phyloP scores from a whole-genome alignment of 129 eudicot genomes.

The Centella asiatica region DNA sequence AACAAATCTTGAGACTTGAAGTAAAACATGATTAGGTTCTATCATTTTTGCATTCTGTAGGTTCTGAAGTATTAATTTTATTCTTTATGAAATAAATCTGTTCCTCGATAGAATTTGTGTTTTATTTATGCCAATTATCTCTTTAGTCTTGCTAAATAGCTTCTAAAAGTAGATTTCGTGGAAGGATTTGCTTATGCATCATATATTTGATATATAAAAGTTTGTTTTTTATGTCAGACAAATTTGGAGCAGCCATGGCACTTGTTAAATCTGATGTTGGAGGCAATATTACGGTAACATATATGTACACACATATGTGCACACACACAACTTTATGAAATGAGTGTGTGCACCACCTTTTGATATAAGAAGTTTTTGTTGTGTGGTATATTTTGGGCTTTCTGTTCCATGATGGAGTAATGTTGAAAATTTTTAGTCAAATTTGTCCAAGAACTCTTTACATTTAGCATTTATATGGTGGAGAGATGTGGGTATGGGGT shows the following conservation, averaged over 20 bases:
- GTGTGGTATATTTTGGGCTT: not conserved
- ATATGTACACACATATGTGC: too few relatives aligned
- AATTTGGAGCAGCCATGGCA: constrained; percentile 93
- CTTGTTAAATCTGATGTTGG: constrained; percentile 83
- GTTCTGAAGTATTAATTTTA: too few relatives aligned
- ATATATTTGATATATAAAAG: not conserved
- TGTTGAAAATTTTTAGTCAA: not conserved
- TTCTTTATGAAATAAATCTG: too few relatives aligned
- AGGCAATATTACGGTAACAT: constrained; percentile 62
- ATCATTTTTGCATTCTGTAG: too few relatives aligned
- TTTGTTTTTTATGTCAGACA: constrained; percentile 35
- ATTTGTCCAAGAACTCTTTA: not conserved
- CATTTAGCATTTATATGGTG: not conserved
- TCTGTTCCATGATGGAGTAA: not conserved
- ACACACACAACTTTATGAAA: too few relatives aligned
- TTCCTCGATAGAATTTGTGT: not conserved
- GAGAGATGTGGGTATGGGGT: too few relatives aligned
- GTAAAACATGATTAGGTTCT: too few relatives aligned
- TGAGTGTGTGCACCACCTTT: not conserved
- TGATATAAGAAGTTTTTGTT: not conserved
- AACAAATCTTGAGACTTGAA: too few relatives aligned
- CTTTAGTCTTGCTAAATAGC: not conserved
- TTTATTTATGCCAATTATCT: not conserved
- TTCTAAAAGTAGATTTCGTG: not conserved
- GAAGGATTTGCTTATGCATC: not conserved